These are phyloP conservation scores for Ogataea pilisensis DNA, from an alignment of 805 yeast species.

Conservation along the genomic window DNA sequence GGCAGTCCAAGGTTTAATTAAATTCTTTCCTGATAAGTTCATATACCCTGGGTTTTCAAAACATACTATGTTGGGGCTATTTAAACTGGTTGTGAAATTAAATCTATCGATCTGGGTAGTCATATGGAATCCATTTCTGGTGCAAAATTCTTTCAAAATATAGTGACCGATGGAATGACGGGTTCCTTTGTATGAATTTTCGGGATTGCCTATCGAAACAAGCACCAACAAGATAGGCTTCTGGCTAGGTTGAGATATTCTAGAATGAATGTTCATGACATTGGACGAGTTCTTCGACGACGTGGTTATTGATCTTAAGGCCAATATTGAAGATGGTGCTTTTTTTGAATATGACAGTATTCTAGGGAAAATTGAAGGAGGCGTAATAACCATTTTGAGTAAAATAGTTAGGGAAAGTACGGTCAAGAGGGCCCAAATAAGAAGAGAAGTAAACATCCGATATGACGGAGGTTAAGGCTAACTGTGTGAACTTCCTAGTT, in stretches of 20 bases:
- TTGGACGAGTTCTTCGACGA: not conserved
- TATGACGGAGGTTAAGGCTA: no score
- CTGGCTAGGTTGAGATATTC: conserved; percentile 12
- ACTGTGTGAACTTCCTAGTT: no score
- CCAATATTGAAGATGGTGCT: no score
- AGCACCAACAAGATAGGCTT: conserved; percentile 28
- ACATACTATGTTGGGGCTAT: conserved; percentile 34
- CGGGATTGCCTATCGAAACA: conserved; percentile 77
- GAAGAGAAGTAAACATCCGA: no score
- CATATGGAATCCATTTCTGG: conserved; percentile 17
- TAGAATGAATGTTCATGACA: conserved; percentile 1
- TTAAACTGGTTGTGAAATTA: conserved; percentile 18
- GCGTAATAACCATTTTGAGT: not conserved
- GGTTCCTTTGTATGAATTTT: conserved; percentile 51
- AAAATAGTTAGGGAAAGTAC: no score
- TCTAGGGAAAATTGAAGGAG: not conserved
- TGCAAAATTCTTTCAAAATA: conserved; percentile 35
- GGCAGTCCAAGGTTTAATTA: conserved; percentile 45
- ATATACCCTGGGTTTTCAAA: conserved; percentile 56
- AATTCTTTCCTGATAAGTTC: conserved; percentile 66
- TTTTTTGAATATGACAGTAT: not conserved
- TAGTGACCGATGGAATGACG: conserved; percentile 79
- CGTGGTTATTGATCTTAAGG: not conserved
- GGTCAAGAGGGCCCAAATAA: no score
- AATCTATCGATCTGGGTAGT: conserved; percentile 19